Evolutionary conservation across 2,329 filamentous ascomycete genomes (phyloP), one percentile per base, ranked within the genome.

Genomic region (Thelonectria blattea): DNA sequence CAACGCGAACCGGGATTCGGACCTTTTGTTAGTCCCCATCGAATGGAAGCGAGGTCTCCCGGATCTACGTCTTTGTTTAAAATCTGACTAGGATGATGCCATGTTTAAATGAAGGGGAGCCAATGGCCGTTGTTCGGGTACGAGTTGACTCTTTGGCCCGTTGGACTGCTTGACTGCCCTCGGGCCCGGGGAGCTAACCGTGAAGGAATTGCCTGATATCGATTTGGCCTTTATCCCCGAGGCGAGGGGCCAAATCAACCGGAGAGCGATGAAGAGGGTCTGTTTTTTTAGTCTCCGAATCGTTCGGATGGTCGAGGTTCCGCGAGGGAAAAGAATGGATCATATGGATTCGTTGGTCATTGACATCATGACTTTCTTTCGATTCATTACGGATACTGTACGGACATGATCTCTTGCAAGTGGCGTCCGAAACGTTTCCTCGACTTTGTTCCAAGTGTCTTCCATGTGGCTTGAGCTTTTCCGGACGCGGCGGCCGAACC

Each of bases 401-500:
- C 27, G 27, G 27, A 30, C 22, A 7, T 24, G n/a, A n/a, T 8
- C 27, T 8, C 27, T 10, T 30, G 4, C 5, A 30, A 30, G 27
- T 30, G 27, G 27, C 27, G 27, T 30, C 22, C 8, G 27, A 30
- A 30, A 30, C 27, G 27, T 30, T 30, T 30, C 27, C 4, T 30
- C 27, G 27, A 10, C 22, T 24, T 24, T n/a, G n/a, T n/a, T n/a
- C 22, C 22, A 24, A n/a, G n/a, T 24, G 27, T 7, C 27, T 30
- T 30, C 20, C 45, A 34, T 24, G 24, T 37, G 50, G 18, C 20
- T 11, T n/a, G 20, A 18, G 27, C 27, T 22, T 10, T 3, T 7
- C n/a, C n/a, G n/a, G 6, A 49, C 20, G 6, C 43, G 54, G 64
- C 66, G 66, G 66, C 66, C 66, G 64, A 65, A 58, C 65, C 65